phyloP scores from a whole-genome alignment of 2,329 filamentous ascomycete species.

The Cryphonectria japonica region DNA sequence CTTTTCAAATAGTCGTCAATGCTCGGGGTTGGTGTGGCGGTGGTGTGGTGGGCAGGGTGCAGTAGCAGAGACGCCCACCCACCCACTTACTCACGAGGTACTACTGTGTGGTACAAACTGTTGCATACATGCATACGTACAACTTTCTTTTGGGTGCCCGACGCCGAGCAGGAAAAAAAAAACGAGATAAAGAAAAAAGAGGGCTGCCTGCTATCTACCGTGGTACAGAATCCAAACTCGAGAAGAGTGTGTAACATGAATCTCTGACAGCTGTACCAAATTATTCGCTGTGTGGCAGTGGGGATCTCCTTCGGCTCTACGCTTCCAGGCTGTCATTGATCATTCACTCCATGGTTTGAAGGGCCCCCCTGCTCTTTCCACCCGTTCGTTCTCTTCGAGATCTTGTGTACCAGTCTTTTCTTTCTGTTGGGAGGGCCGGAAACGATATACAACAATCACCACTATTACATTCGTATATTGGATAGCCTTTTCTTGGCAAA shows the following conservation, averaged over 20 bases:
- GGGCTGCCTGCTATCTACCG: not conserved
- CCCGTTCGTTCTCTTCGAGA: not conserved
- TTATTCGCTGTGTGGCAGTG: not conserved
- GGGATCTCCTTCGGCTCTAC: not conserved
- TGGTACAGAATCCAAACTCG: not conserved
- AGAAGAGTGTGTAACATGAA: not conserved
- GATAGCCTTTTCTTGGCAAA: not conserved
- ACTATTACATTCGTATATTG: not conserved
- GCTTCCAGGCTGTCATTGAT: not conserved
- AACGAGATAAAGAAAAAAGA: too few relatives aligned
- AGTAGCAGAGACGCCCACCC: not conserved
- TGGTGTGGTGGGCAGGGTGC: not conserved
- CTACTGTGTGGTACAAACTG: not conserved
- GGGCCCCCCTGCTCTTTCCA: not conserved
- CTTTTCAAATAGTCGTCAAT: conserved; percentile 3
- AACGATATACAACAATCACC: not conserved
- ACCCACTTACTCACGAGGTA: not conserved
- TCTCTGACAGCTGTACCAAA: not conserved
- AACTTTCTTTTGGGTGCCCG: too few relatives aligned
- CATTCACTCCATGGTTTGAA: not conserved
- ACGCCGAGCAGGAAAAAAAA: too few relatives aligned
- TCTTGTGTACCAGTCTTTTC: not conserved
- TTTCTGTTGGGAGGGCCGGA: not conserved
- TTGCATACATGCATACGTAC: too few relatives aligned
- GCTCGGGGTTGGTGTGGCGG: not conserved